Evolutionary conservation across 73 alveolate genomes (phyloP).

Genomic region (Diophrys sp.): DNA sequence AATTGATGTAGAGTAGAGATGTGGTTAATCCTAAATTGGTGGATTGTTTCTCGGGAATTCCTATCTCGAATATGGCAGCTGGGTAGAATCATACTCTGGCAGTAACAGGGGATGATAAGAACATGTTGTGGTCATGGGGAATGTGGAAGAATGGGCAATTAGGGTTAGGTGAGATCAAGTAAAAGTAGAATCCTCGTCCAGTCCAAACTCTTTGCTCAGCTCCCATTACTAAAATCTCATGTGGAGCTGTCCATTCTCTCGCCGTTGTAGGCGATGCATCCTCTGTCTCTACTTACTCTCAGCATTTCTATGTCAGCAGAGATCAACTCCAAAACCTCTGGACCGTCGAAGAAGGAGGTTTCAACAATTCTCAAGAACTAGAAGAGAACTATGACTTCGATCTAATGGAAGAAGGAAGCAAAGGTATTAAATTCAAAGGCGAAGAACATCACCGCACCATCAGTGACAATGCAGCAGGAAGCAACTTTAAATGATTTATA

Average conservation of each 20-base stretch:
- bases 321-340: conserved; percentile 25
- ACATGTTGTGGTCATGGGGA: conserved; percentile 95
- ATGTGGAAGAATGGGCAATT: conserved; percentile 86
- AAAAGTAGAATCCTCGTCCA: conserved; percentile 80
- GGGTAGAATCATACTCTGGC: conserved; percentile 94
- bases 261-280: conserved; percentile 58
- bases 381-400: conserved; percentile 9
- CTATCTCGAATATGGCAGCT: conserved; percentile 70
- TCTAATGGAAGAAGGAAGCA: conserved; percentile 3
- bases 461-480: neutral
- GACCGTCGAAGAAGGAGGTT: conserved; percentile 2
- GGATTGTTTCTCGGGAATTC: conserved; percentile 76
- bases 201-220: conserved; percentile 70
- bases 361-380: neutral
- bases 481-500: neutral
- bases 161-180: conserved; percentile 82
- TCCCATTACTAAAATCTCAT: conserved; percentile 69
- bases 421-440: neutral
- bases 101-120: conserved; percentile 70
- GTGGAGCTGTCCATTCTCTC: conserved; percentile 88
- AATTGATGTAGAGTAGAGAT: conserved; percentile 36
- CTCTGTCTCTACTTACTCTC: conserved; percentile 19
- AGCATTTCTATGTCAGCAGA: conserved; percentile 22
- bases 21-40: conserved; percentile 76
- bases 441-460: neutral